phyloP scores from a whole-genome alignment of 148 eudicot genomes.

The Vaccinium vitisidaea region DNA sequence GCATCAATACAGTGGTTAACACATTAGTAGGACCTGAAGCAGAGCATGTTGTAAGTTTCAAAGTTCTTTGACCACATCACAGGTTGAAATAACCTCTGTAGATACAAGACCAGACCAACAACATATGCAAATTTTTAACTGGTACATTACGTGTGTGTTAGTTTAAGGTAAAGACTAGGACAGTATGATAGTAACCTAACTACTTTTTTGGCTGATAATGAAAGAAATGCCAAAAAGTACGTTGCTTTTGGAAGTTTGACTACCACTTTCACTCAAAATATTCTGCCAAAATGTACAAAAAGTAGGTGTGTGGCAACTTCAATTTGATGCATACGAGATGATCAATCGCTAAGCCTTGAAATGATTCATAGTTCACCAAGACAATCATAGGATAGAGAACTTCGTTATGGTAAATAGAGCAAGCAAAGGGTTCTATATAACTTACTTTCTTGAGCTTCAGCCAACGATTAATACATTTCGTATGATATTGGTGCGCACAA shows the following conservation, averaged over 20 bases:
- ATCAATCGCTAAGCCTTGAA: not conserved
- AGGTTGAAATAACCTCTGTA: not conserved
- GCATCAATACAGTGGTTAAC: not conserved
- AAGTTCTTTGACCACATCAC: not conserved
- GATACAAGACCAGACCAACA: not conserved
- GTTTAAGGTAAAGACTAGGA: not conserved
- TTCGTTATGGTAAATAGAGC: not conserved
- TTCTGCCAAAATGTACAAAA: not conserved
- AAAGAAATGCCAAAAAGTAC: not conserved
- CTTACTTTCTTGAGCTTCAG: slow-evolving; percentile 56
- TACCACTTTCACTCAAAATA: not conserved
- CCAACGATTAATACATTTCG: slow-evolving; percentile 67
- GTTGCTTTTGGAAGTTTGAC: not conserved
- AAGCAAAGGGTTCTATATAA: not conserved
- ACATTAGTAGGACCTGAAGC: not conserved
- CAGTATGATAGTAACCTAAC: not conserved
- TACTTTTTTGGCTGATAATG: not conserved
- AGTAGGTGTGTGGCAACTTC: not conserved
- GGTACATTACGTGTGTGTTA: not conserved
- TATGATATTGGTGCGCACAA: slow-evolving; percentile 77
- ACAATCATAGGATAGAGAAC: not conserved
- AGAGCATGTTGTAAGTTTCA: not conserved
- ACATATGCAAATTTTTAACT: not conserved
- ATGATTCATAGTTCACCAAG: not conserved
- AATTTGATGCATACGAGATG: not conserved